Evolutionary conservation across 192 early-diverging fungal species (phyloP).

Genomic region (Chytriomyces sp.): DNA sequence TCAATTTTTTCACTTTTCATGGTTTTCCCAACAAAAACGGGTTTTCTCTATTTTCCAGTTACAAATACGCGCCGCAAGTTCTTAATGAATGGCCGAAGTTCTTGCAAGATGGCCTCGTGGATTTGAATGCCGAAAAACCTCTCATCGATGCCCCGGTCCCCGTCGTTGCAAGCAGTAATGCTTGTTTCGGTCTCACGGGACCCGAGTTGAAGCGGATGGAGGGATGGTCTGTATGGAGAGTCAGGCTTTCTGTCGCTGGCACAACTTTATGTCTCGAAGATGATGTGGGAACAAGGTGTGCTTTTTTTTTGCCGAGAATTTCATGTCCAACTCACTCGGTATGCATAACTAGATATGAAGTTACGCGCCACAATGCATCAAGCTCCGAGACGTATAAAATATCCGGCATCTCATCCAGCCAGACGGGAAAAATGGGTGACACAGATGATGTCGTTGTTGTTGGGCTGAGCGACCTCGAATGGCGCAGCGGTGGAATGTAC

Average conservation of each 20-base stretch:
- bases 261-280: constrained; percentile 30
- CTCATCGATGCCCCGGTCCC: constrained; percentile 12
- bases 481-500: constrained; percentile 21
- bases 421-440: not conserved
- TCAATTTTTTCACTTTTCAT: too few relatives aligned
- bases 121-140: constrained; percentile 2
- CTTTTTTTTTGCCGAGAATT: not conserved
- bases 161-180: not conserved
- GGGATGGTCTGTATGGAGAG: constrained; percentile 43
- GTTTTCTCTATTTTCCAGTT: constrained; percentile 38
- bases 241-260: constrained; percentile 25
- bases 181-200: constrained; percentile 2
- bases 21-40: not conserved
- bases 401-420: constrained; percentile 3
- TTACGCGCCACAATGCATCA: not conserved
- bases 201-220: constrained; percentile 36
- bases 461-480: constrained; percentile 17
- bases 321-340: not conserved
- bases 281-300: constrained; percentile 14
- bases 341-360: constrained; percentile 28
- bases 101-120: constrained; percentile 33
- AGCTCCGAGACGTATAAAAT: constrained; percentile 15
- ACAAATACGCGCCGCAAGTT: constrained; percentile 60
- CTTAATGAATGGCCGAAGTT: constrained; percentile 55
- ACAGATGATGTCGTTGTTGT: not conserved